phyloP scores from a whole-genome alignment of 768 basidiomycete genomes.

The Trametes cubensis region DNA sequence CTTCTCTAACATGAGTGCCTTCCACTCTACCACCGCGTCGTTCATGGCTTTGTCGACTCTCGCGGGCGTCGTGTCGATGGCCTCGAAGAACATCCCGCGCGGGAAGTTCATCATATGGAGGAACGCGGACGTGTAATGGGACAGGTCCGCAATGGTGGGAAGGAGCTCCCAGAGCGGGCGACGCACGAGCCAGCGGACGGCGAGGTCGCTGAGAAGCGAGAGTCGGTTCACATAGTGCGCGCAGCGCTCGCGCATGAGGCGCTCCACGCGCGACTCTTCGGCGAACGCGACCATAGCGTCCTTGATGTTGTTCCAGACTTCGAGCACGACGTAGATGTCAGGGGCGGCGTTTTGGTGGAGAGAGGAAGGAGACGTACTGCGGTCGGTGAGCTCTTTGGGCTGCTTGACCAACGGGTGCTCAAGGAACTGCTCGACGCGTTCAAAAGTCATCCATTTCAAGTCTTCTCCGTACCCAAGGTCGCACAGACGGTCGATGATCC shows the following conservation, averaged over 20 bases:
- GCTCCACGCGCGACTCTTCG: constrained; percentile 6
- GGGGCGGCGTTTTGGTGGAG: not conserved
- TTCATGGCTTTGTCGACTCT: not conserved
- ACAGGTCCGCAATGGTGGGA: constrained; percentile 16
- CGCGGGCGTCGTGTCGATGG: not conserved
- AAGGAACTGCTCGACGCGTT: constrained; percentile 4
- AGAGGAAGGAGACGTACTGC: constrained; percentile 6
- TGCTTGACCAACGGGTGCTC: constrained; percentile 18
- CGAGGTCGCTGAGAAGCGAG: constrained; percentile 1
- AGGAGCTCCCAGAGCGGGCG: constrained; percentile 9
- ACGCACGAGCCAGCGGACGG: constrained; percentile 3
- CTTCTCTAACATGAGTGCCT: constrained; percentile 4
- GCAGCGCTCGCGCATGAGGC: constrained; percentile 15
- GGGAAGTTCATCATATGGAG: not conserved
- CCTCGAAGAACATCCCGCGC: not conserved
- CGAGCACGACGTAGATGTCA: not conserved
- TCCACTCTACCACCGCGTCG: not conserved
- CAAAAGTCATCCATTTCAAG: constrained; percentile 9
- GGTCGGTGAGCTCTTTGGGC: constrained; percentile 20
- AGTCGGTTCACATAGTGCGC: constrained; percentile 14
- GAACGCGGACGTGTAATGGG: constrained; percentile 6
- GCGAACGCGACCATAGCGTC: constrained; percentile 14
- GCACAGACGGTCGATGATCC: constrained; percentile 13
- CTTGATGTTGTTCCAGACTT: constrained; percentile 23
- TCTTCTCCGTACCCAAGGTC: constrained; percentile 12